phyloP scores from a whole-genome alignment of 2,329 filamentous ascomycete species.

The Periconia digitata region DNA sequence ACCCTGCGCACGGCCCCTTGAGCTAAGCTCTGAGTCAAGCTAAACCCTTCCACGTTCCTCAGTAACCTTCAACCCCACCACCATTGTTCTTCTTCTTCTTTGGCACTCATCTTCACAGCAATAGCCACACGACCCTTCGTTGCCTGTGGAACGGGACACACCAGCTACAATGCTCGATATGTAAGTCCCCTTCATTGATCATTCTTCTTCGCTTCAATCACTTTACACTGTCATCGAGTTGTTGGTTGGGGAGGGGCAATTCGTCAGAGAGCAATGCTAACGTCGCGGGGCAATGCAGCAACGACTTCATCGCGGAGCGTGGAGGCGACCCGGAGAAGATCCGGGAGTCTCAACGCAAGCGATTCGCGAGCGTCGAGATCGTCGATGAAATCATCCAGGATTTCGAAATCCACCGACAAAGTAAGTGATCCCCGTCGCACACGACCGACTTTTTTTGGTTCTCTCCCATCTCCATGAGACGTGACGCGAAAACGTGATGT shows the following conservation, averaged over 20 bases:
- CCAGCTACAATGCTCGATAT: constrained; percentile 42
- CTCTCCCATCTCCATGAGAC: background rate
- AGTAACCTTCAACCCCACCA: constrained; percentile 14
- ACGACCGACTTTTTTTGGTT: background rate
- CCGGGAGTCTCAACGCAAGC: constrained; percentile 83
- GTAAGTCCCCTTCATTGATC: constrained; percentile 20
- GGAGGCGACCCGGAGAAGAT: constrained; percentile 91
- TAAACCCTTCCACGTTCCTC: no score
- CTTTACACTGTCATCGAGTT: background rate
- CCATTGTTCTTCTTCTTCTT: constrained; percentile 18
- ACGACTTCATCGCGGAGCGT: constrained; percentile 68
- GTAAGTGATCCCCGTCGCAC: constrained; percentile 41
- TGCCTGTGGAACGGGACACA: no score
- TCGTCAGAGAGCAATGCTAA: constrained; percentile 11
- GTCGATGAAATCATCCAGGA: constrained; percentile 55
- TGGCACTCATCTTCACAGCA: constrained; percentile 9
- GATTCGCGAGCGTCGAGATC: constrained; percentile 76
- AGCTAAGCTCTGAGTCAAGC: no score
- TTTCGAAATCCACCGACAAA: constrained; percentile 70
- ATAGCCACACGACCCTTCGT: background rate
- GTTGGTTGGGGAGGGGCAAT: background rate
- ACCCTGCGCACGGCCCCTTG: no score
- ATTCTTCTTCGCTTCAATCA: background rate
- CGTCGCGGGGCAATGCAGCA: constrained; percentile 38
- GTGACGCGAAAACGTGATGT: background rate